Evolutionary conservation across 2,329 filamentous ascomycete species (phyloP), one percentile per base, ranked within the genome.

Genomic region (Cladosporium sphaerospermum): DNA sequence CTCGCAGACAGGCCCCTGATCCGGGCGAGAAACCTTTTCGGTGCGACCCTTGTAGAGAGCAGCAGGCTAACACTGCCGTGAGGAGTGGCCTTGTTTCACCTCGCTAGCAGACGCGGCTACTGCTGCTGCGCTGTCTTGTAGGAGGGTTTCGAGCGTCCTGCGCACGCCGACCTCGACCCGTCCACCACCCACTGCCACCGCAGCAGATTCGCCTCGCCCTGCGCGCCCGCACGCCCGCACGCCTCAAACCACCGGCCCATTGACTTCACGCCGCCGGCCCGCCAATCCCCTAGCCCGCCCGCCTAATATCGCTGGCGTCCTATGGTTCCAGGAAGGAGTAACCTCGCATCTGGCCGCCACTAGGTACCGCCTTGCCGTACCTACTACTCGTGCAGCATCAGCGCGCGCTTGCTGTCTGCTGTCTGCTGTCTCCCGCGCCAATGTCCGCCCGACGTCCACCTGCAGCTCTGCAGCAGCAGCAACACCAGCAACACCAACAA

Each of bases 391-490:
- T 47, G 45, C 40, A 43, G 18, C 40, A n/a, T 9, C 42, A 23
- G 42, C 43, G 19, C 31, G 43, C 28, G 45, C 39, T 41, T 13
- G 37, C 28, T 28, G 23, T 28, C 23, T 28, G 23, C 23, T 28
- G 23, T 28, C 23, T 28, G 23, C 23, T 28, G 23, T 28, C 23
- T 28, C 23, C 23, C 23, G 23, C 23, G 23, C 23, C 23, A 18
- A 51, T 51, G 48, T 51, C 48, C 31, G 31, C 28, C 6, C 40
- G 32, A 32, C 40, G 48, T 16, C 40, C 48, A 13, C 36, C 48
- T 51, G 48, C 48, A 51, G 33, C 40, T 11, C 48, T 51, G 48
- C 48, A 39, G 36, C 36, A 28, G 23, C 23, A 28, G 5, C 23
- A 28, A 7, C 23, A 28, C 23, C 23, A 28, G 2, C 23, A 28